Evolutionary conservation across 257 asterid genomes (phyloP).

Genomic region (Cordia subcordata): DNA sequence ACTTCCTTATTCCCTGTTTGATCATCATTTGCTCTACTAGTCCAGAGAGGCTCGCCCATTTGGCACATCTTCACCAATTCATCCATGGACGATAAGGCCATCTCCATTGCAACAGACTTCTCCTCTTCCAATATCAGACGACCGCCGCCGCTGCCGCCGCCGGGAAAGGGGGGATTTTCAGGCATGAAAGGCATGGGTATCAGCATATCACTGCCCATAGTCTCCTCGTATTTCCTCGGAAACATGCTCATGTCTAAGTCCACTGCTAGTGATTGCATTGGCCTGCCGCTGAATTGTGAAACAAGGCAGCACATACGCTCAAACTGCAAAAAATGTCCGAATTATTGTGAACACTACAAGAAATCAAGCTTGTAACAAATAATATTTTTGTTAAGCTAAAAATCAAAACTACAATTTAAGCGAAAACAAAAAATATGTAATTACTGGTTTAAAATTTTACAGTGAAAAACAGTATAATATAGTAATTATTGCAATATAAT

Average conservation of each 20-base stretch:
- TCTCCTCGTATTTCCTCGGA: constrained; percentile 52
- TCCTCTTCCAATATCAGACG: constrained; percentile 67
- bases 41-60: constrained; percentile 69
- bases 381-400: too few relatives aligned
- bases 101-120: constrained; percentile 56
- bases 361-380: too few relatives aligned
- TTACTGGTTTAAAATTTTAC: too few relatives aligned
- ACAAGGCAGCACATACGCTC: constrained; percentile 64
- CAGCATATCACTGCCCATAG: constrained; percentile 34
- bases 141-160: too few relatives aligned
- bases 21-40: constrained; percentile 19
- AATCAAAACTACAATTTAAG: too few relatives aligned
- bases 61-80: constrained; percentile 70
- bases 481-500: too few relatives aligned
- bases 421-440: too few relatives aligned
- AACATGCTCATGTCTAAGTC: constrained; percentile 59
- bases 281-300: constrained; percentile 60
- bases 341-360: too few relatives aligned
- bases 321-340: constrained; percentile 32
- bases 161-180: constrained; percentile 45
- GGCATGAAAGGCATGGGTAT: constrained; percentile 48
- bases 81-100: constrained; percentile 59
- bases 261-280: constrained; percentile 48
- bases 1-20: constrained; percentile 28
- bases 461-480: too few relatives aligned